Conservation (phyloP, 768 basidiomycete species). For the Sarcodon sp. region DNA sequence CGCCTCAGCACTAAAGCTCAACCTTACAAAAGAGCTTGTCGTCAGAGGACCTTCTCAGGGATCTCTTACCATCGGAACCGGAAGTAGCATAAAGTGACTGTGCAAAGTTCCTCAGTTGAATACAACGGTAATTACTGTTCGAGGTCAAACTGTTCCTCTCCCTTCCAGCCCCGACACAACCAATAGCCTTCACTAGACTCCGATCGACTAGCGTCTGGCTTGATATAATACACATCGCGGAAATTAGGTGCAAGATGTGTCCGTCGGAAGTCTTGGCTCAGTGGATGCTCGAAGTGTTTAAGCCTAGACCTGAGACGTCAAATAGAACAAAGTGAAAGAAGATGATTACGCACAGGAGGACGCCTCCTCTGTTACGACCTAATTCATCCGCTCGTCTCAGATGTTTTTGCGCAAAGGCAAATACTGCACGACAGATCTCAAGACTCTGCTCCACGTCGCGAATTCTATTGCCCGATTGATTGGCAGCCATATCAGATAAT, state of each 20-base stretch:
- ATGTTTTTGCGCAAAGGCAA: constrained; percentile 47
- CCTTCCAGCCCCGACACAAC: constrained; percentile 66
- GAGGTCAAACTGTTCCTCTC: constrained; percentile 2
- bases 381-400: constrained; percentile 32
- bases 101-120: too few species aligned
- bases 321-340: constrained; percentile 2
- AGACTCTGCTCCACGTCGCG: constrained; percentile 60
- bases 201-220: constrained; percentile 70
- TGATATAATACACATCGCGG: constrained; percentile 49
- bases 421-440: constrained; percentile 63
- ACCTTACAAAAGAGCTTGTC: too few species aligned
- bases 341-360: constrained; percentile 38
- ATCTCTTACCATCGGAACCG: too few species aligned
- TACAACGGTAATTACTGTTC: too few species aligned
- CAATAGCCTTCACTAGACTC: constrained; percentile 81
- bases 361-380: constrained; percentile 31
- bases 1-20: too few species aligned
- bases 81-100: too few species aligned
- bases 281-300: constrained; percentile 77
- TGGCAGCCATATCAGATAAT: constrained; percentile 85
- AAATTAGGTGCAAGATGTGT: constrained; percentile 53
- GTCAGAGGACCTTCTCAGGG: too few species aligned
- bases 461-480: constrained; percentile 56
- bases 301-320: constrained; percentile 31
- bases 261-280: constrained; percentile 50